phyloP scores from a whole-genome alignment of 2,329 filamentous ascomycete species.

The Alternaria angustiovoidea region DNA sequence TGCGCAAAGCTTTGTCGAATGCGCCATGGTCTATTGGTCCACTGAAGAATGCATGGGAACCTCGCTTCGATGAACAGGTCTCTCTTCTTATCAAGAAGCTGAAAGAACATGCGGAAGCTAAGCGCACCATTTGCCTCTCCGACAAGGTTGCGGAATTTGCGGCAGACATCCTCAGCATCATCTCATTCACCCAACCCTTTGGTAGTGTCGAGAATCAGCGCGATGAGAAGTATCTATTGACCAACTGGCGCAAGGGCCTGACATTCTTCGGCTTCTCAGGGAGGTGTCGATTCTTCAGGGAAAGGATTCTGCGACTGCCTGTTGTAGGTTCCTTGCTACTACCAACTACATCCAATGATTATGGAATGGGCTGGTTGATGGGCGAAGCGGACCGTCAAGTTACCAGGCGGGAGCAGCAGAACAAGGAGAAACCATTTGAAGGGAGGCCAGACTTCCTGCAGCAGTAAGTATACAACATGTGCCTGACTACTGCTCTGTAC shows the following conservation, averaged over 20 bases:
- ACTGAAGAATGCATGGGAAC: slow-evolving; percentile 53
- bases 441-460: slow-evolving; percentile 48
- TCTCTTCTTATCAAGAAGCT: slow-evolving; percentile 46
- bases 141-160: slow-evolving; percentile 54
- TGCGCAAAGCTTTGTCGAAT: slow-evolving; percentile 51
- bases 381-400: slow-evolving; percentile 48
- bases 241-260: slow-evolving; percentile 50
- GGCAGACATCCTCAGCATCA: slow-evolving; percentile 54
- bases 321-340: slow-evolving; percentile 39
- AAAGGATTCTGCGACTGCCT: slow-evolving; percentile 40
- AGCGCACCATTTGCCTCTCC: slow-evolving; percentile 40
- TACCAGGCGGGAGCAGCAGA: slow-evolving; percentile 36
- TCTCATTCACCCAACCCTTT: slow-evolving; percentile 50
- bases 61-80: slow-evolving; percentile 48
- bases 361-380: slow-evolving; percentile 52
- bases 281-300: slow-evolving; percentile 48
- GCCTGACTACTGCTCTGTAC: not conserved
- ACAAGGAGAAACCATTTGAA: slow-evolving; percentile 27
- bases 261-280: slow-evolving; percentile 50
- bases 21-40: slow-evolving; percentile 51
- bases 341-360: slow-evolving; percentile 38
- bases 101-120: slow-evolving; percentile 34
- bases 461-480: slow-evolving; percentile 24
- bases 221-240: slow-evolving; percentile 50
- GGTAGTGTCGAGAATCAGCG: slow-evolving; percentile 52